These are phyloP conservation scores for Paecilomyces formosus DNA, from an alignment of 2,329 filamentous ascomycete genomes.

Conservation along the genomic window DNA sequence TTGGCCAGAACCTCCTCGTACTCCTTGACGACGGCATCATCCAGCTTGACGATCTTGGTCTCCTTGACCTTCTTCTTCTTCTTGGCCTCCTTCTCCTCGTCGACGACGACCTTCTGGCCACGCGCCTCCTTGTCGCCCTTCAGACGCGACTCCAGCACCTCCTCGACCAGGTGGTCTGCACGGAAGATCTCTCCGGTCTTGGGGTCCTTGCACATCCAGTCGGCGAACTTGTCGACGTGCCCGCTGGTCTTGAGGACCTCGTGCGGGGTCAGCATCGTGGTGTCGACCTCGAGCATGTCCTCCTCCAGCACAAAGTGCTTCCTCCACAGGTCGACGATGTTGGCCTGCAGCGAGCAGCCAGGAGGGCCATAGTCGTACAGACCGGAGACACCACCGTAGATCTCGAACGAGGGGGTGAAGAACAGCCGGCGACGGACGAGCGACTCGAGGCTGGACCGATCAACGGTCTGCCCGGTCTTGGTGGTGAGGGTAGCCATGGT, in stretches of 20 bases:
- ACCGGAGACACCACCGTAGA: conserved; percentile 82
- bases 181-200: conserved; percentile 96
- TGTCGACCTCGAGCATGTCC: conserved; percentile 93
- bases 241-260: conserved; percentile 92
- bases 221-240: conserved; percentile 95
- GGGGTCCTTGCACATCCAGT: conserved; percentile 99
- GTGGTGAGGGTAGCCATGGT: conserved; percentile 62
- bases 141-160: conserved; percentile 77
- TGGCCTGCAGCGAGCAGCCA: conserved; percentile 76
- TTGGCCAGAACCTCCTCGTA: conserved; percentile 87
- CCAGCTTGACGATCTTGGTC: conserved; percentile 71
- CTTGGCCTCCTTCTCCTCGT: conserved; percentile 74
- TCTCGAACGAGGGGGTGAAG: conserved; percentile 93
- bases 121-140: conserved; percentile 91
- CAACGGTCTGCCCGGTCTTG: conserved; percentile 81
- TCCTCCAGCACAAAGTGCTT: conserved; percentile 92
- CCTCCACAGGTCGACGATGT: conserved; percentile 82
- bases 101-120: conserved; percentile 59
- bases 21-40: conserved; percentile 77
- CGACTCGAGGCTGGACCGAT: conserved; percentile 72
- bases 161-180: conserved; percentile 93
- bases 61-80: conserved; percentile 82
- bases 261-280: conserved; percentile 85
- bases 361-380: conserved; percentile 93
- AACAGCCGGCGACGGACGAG: conserved; percentile 84